Evolutionary conservation across 2,329 filamentous ascomycete species (phyloP).

Genomic region (Cercospora canescens): DNA sequence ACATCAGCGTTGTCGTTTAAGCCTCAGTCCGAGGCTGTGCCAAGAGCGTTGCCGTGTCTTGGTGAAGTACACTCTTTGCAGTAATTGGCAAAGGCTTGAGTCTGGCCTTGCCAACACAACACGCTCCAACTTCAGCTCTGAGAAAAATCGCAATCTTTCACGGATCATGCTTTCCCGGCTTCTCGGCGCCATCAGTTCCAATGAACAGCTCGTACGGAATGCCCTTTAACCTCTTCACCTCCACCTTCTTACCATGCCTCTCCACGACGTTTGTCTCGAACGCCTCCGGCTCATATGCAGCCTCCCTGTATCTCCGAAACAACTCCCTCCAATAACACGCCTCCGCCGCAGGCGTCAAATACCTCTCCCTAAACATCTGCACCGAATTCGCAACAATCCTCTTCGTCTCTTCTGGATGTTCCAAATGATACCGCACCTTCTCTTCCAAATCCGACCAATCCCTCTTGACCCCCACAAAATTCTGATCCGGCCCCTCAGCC

Average conservation of each 20-base stretch:
- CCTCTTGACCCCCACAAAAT: constrained; percentile 33
- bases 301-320: constrained; percentile 23
- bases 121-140: neutral
- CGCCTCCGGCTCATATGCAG: constrained; percentile 16
- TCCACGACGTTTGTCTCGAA: neutral
- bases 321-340: constrained; percentile 23
- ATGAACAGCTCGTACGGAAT: constrained; percentile 10
- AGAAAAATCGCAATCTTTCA: neutral
- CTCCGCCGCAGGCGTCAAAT: constrained; percentile 40
- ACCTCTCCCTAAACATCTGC: constrained; percentile 52
- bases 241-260: neutral
- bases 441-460: constrained; percentile 44
- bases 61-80: neutral
- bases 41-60: neutral
- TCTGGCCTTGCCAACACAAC: neutral
- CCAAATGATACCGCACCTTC: constrained; percentile 40
- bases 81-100: neutral
- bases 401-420: constrained; percentile 39
- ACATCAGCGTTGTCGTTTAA: neutral
- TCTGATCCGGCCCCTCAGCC: constrained; percentile 24
- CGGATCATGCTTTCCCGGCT: neutral
- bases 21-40: neutral
- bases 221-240: constrained; percentile 1
- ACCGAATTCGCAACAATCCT: constrained; percentile 53
- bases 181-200: neutral